Percentiles rank a stretch among this genome's conserved stretches.
These are phyloP conservation scores for Acanthamoeba quina DNA, from an alignment of 208 protist species.

Conservation along the genomic window DNA sequence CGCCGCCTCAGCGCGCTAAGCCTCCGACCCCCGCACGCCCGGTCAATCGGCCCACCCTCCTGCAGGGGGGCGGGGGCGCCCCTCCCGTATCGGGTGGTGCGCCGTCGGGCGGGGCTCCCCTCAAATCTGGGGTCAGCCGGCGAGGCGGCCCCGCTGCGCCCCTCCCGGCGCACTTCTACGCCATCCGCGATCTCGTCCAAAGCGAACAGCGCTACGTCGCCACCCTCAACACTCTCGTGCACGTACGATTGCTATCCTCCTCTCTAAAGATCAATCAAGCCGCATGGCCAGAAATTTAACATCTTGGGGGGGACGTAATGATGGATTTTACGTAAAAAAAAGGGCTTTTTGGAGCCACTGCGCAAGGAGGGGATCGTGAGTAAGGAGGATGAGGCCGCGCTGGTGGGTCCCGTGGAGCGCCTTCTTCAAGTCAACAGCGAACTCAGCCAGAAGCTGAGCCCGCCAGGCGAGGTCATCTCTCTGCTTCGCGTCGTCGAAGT, in stretches of 20 bases:
- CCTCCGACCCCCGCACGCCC: background rate
- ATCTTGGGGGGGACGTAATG: background rate
- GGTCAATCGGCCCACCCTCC: background rate
- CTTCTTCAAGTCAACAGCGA: background rate
- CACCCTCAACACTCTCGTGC: background rate
- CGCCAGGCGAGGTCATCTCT: conserved; percentile 32
- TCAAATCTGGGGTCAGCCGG: background rate
- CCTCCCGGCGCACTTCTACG: conserved; percentile 26
- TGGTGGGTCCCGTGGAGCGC: conserved; percentile 19
- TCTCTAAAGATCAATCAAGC: no score
- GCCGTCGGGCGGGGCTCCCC: background rate
- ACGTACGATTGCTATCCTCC: background rate
- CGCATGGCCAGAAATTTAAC: no score
- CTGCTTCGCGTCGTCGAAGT: conserved; percentile 8
- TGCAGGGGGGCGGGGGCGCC: background rate
- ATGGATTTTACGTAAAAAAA: background rate
- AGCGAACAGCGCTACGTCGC: conserved; percentile 44
- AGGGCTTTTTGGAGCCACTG: conserved; percentile 29
- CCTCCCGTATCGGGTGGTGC: no score
- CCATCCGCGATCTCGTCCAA: conserved; percentile 21
- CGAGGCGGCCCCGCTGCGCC: background rate
- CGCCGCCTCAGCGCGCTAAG: background rate
- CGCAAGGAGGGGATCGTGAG: background rate
- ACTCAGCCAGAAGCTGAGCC: conserved; percentile 38
- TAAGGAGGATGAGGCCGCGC: background rate